Conservation (phyloP, 1,284 basidiomycete genomes). For the Cerrena zonata region DNA sequence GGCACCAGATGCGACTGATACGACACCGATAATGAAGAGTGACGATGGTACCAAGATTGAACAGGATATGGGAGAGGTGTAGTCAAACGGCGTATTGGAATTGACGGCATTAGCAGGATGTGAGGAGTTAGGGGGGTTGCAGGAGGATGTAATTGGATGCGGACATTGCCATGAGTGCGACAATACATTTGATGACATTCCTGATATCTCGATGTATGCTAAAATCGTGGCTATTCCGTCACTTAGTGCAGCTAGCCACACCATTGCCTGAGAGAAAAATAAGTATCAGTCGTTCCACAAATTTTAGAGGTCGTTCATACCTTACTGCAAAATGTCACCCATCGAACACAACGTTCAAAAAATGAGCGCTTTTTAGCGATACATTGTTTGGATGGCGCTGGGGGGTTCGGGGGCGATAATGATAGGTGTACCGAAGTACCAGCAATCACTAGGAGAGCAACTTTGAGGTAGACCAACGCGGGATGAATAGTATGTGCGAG, state of each 20-base stretch:
- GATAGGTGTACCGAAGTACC: constrained; percentile 22
- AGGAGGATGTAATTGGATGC: neutral
- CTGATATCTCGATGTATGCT: no score
- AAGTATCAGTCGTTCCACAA: neutral
- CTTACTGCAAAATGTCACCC: constrained; percentile 29
- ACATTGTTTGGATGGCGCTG: constrained; percentile 20
- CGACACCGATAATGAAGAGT: constrained; percentile 17
- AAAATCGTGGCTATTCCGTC: constrained; percentile 20
- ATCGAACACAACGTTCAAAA: constrained; percentile 26
- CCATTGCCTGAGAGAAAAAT: constrained; percentile 18
- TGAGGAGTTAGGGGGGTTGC: neutral
- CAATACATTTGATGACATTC: no score
- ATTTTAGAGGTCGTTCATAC: constrained; percentile 12
- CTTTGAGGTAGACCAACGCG: constrained; percentile 10
- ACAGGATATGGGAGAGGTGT: neutral
- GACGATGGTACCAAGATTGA: constrained; percentile 10
- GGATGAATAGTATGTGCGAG: neutral
- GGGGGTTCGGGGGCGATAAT: constrained; percentile 25
- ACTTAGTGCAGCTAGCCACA: constrained; percentile 21
- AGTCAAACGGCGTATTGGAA: neutral
- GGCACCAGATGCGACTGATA: constrained; percentile 14
- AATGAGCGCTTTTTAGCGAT: constrained; percentile 22
- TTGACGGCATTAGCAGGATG: neutral
- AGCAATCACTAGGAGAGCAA: constrained; percentile 20
- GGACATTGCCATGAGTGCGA: neutral